Conservation (phyloP, 2,329 filamentous ascomycete species). For the Aspergillus sergii region DNA sequence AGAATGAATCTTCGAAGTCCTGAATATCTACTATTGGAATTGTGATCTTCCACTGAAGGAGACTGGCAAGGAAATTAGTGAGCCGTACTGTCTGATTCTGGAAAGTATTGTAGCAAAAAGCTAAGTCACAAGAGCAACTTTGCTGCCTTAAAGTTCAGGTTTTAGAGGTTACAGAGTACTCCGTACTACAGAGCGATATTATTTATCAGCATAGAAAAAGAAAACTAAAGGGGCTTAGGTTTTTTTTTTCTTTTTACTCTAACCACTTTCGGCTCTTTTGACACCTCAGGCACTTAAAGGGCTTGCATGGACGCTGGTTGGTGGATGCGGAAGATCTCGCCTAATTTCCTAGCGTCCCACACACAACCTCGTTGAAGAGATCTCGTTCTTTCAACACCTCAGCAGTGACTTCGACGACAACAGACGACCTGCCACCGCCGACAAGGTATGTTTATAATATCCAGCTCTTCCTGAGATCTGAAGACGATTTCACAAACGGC, state of each 20-base stretch:
- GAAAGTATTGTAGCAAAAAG: no score
- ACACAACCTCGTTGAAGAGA: constrained; percentile 40
- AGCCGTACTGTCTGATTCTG: neutral
- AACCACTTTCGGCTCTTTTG: neutral
- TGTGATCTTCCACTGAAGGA: neutral
- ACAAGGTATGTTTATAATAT: constrained; percentile 43
- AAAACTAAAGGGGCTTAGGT: neutral
- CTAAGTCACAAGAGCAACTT: neutral
- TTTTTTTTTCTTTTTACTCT: neutral
- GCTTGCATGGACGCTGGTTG: constrained; percentile 24
- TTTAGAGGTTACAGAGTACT: constrained; percentile 6
- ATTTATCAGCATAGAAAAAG: neutral
- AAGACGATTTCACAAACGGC: neutral
- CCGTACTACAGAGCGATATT: neutral
- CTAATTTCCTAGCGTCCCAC: constrained; percentile 47
- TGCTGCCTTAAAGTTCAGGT: constrained; percentile 14
- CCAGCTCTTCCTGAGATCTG: neutral
- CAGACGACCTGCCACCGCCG: constrained; percentile 46
- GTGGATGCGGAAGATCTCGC: constrained; percentile 31
- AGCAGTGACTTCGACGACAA: constrained; percentile 46
- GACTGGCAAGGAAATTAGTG: neutral
- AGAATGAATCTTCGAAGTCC: neutral
- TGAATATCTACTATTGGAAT: neutral
- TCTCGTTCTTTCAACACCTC: constrained; percentile 39
- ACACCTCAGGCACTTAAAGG: constrained; percentile 17